Evolutionary conservation across 371 early-diverging fungal genomes (phyloP).

Genomic region (Lichtheimia ramosa): DNA sequence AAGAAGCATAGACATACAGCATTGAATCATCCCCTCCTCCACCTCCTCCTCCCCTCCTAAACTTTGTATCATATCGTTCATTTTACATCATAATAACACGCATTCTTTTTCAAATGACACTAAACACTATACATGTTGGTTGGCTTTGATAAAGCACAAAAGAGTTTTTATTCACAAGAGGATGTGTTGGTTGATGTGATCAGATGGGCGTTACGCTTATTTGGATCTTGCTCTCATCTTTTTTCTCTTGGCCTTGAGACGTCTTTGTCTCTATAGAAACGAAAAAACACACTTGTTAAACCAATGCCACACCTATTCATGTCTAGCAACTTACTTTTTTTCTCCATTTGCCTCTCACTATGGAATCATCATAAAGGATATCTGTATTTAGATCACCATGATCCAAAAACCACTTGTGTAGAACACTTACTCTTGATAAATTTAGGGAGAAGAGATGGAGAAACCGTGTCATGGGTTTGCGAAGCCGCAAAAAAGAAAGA

Average conservation of each 20-base stretch:
- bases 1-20: background rate
- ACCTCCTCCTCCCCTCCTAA: background rate
- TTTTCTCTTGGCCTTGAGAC: slow-evolving; percentile 36
- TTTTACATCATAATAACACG: background rate
- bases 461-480: background rate
- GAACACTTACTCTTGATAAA: background rate
- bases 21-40: no score
- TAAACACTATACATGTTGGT: no score
- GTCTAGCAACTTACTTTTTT: slow-evolving; percentile 18
- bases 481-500: no score
- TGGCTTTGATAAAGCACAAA: background rate
- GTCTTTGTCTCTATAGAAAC: slow-evolving; percentile 30
- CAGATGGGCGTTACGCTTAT: slow-evolving; percentile 11
- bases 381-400: background rate
- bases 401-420: background rate
- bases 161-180: background rate
- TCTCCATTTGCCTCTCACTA: slow-evolving; percentile 30
- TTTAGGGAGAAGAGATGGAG: background rate
- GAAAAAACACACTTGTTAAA: background rate
- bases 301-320: background rate
- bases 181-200: background rate
- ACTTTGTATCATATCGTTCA: background rate
- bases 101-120: background rate
- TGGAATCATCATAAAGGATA: background rate
- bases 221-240: slow-evolving; percentile 29